Evolutionary conservation across 768 basidiomycete genomes (phyloP).

Genomic region (Pisolithus tinctorius): DNA sequence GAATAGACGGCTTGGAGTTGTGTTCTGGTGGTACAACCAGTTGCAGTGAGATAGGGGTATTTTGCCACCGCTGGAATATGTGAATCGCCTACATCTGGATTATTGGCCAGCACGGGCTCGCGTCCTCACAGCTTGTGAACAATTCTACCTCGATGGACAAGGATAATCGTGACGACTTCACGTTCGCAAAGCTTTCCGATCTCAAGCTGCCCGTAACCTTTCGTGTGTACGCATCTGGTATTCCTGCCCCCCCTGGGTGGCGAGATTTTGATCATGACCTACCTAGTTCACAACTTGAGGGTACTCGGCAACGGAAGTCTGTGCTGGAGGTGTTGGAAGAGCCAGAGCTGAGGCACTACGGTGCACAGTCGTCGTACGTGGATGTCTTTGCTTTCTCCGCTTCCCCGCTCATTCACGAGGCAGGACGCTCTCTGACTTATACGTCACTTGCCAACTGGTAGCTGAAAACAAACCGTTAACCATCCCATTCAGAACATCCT

Average conservation of each 20-base stretch:
- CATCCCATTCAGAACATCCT: constrained; percentile 85
- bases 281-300: constrained; percentile 78
- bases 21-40: neutral
- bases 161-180: constrained; percentile 79
- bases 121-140: neutral
- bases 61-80: too few relatives aligned
- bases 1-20: neutral
- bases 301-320: constrained; percentile 59
- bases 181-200: constrained; percentile 86
- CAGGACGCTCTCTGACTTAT: constrained; percentile 87
- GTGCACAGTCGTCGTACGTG: constrained; percentile 67
- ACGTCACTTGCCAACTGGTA: constrained; percentile 86
- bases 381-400: constrained; percentile 2
- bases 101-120: neutral
- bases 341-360: constrained; percentile 77
- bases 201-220: constrained; percentile 84
- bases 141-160: constrained; percentile 38
- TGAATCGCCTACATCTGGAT: neutral
- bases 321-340: constrained; percentile 79
- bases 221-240: constrained; percentile 51
- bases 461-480: constrained; percentile 92
- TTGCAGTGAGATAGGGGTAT: neutral
- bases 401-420: constrained; percentile 15
- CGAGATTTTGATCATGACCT: neutral
- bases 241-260: neutral